phyloP scores from a whole-genome alignment of 768 basidiomycete genomes.

The Rhizopogon vulgaris region DNA sequence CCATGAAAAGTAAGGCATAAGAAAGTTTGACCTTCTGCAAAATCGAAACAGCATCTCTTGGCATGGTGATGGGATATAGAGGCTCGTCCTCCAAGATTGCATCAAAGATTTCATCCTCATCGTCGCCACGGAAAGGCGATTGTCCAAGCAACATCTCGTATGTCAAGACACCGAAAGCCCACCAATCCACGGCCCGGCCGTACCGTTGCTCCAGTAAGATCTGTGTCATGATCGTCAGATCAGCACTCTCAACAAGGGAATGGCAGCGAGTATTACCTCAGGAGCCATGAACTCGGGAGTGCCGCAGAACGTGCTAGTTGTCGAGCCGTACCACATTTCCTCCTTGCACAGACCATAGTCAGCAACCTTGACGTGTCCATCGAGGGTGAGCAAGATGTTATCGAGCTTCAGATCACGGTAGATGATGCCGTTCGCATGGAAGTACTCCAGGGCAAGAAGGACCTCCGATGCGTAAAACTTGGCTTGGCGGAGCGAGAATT shows the following conservation, averaged over 20 bases:
- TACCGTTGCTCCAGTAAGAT: slow-evolving; percentile 99
- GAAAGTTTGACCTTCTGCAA: slow-evolving; percentile 70
- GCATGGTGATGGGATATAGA: slow-evolving; percentile 98
- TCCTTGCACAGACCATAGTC: slow-evolving; percentile 99
- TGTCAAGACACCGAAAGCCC: slow-evolving; percentile 97
- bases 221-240: slow-evolving; percentile 33
- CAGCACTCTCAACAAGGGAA: slow-evolving; percentile 1
- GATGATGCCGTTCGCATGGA: slow-evolving; percentile 98
- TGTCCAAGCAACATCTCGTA: slow-evolving; percentile 99
- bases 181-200: slow-evolving; percentile 98
- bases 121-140: slow-evolving; percentile 98
- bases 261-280: slow-evolving; percentile 53
- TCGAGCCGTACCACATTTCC: slow-evolving; percentile 95
- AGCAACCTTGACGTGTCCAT: slow-evolving; percentile 97
- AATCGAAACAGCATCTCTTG: slow-evolving; percentile 91
- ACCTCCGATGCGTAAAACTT: slow-evolving; percentile 99
- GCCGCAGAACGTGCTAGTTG: slow-evolving; percentile 98
- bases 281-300: slow-evolving; percentile 99
- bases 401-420: slow-evolving; percentile 98
- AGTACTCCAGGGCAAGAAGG: slow-evolving; percentile 91
- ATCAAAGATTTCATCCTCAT: slow-evolving; percentile 99
- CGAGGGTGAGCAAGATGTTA: slow-evolving; percentile 93
- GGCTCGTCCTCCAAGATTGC: slow-evolving; percentile 98
- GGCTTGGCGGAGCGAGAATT: slow-evolving; percentile 96
- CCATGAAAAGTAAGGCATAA: not conserved